Evolutionary conservation across 1,284 basidiomycete genomes (phyloP), one percentile per base, ranked within the genome.

Genomic region (Phylloporus gajari): DNA sequence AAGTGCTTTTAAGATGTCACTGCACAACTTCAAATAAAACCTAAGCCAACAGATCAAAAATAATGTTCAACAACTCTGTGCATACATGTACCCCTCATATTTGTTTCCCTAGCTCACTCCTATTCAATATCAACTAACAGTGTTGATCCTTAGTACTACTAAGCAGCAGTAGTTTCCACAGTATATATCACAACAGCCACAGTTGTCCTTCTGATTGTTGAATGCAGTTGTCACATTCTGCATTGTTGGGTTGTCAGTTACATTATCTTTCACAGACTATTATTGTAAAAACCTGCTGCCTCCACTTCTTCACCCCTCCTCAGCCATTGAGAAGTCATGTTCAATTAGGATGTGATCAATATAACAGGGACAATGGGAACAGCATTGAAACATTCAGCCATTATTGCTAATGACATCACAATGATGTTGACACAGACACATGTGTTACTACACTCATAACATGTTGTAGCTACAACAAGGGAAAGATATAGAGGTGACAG

Each of bases 51-150:
- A 89, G 80, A 91, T 92, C 74, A 92, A 94, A 82, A 86, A 89
- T 71, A 92, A 94, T 85, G 92, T 93, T 74, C 86, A 89, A 79
- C 89, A 93, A 76, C 91, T 94, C 80, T 89, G 92, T 83, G 86
- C 87, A 87, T 88, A 74, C 73, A 85, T 79, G 44, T 5, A 1
- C n/a, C 56, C 30, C 53, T 51, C 46, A 19, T 42, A 60, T 63
- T 19, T 40, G 17, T 42, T 7, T 51, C 40, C 19, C 32, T 12
- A 23, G 35, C 70, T 80, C 35, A 77, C 27, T n/a, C 13, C 35
- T 35, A 65, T 51, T 63, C 27, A 91, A 89, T 79, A 91, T 95
- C 78, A 95, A 95, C 84, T 35, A 8, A 35, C 35, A 35, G 35
- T 8, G 8, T 35, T 35, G 35, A 94, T 95, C 92, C 90, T 94